These are phyloP conservation scores for Albizia julibrissin DNA, from an alignment of 306 rosid genomes.

Conservation along the genomic window DNA sequence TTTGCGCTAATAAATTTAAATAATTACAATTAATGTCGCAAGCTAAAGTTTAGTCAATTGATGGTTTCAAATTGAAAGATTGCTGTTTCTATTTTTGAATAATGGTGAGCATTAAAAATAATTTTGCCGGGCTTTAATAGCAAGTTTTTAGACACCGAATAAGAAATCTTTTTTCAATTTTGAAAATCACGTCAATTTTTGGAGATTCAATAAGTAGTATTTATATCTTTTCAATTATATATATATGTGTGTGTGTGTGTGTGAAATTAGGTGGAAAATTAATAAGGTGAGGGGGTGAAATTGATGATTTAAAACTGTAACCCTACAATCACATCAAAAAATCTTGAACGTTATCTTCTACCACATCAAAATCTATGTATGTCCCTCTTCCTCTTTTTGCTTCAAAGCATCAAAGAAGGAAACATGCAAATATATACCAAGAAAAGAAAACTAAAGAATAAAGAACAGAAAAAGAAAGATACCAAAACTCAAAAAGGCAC, in stretches of 20 bases:
- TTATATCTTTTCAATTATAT: no score
- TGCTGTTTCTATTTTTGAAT: neutral
- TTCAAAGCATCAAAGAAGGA: conserved; percentile 1
- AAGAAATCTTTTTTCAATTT: no score
- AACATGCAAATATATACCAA: neutral
- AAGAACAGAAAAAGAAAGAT: neutral
- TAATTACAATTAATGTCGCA: neutral
- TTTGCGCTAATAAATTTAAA: no score
- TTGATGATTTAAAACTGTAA: neutral
- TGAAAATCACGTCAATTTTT: no score
- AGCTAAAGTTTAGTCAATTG: neutral
- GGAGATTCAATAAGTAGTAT: no score
- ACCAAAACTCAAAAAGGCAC: neutral
- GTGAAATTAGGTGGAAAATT: neutral
- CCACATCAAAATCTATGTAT: neutral
- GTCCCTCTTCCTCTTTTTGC: neutral
- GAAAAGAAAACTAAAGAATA: neutral
- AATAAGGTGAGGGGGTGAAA: neutral
- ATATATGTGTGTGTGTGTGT: no score
- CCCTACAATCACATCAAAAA: neutral
- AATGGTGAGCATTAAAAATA: neutral
- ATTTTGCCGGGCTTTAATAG: no score
- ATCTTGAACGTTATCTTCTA: neutral
- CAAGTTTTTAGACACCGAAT: neutral
- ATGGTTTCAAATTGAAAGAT: neutral